Conservation (phyloP, 805 yeast genomes). For the Saturnispora kantuleensis region DNA sequence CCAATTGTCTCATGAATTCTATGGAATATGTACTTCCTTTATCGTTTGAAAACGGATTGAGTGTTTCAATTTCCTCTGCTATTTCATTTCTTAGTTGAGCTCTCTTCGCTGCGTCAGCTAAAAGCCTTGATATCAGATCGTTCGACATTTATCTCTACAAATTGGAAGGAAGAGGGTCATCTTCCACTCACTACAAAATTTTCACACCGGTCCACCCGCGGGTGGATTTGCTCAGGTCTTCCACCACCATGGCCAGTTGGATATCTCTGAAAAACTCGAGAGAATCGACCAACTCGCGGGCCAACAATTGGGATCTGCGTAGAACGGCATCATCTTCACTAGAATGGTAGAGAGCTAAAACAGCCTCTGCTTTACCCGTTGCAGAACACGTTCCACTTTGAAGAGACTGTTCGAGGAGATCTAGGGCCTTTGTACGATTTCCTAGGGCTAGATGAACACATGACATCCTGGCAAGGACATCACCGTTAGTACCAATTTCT, state of each 20-base stretch:
- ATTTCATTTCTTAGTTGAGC: constrained; percentile 19
- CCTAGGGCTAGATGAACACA: constrained; percentile 4
- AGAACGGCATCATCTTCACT: not conserved
- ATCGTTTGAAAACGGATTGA: not conserved
- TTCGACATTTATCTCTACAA: constrained; percentile 8
- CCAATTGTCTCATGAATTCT: constrained; percentile 4
- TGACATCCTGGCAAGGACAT: constrained; percentile 6
- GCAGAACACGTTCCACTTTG: not conserved
- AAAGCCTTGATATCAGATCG: constrained; percentile 22
- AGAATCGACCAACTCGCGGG: not conserved
- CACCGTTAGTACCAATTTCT: not conserved
- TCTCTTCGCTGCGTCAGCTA: constrained; percentile 27
- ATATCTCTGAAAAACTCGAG: constrained; percentile 1
- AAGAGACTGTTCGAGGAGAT: constrained; percentile 1
- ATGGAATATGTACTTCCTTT: constrained; percentile 1
- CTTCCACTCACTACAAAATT: constrained; percentile 2
- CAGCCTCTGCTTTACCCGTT: constrained; percentile 6
- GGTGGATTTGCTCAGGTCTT: constrained; percentile 6
- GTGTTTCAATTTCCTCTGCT: not conserved
- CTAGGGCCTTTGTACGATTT: not conserved
- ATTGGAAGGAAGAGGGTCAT: no score
- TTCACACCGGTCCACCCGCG: constrained; percentile 9
- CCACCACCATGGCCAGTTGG: not conserved
- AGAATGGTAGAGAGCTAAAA: constrained; percentile 1
- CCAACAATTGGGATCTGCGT: constrained; percentile 1